These are phyloP conservation scores for Pyrus pyrifolia DNA, from an alignment of 306 rosid species.

Conservation along the genomic window DNA sequence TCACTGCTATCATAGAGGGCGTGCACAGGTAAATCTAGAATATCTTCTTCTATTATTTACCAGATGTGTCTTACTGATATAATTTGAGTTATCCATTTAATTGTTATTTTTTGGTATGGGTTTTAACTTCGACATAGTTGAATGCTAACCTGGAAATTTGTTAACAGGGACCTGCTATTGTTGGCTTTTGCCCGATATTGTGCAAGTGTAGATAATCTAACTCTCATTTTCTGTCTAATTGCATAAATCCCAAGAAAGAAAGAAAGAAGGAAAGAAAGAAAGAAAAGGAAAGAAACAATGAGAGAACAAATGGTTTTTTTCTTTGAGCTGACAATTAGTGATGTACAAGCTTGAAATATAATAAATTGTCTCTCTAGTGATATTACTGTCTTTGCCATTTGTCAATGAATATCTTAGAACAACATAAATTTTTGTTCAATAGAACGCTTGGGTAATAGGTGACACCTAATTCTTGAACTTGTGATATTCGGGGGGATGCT, in stretches of 20 bases:
- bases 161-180: not conserved
- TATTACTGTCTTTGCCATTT: not conserved
- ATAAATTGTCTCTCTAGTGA: not conserved
- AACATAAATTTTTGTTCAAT: not conserved
- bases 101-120: not conserved
- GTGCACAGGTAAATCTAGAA: slow-evolving; percentile 48
- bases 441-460: not conserved
- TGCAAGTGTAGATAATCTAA: not conserved
- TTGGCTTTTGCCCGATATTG: not conserved
- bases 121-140: not conserved
- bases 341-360: not conserved
- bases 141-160: not conserved
- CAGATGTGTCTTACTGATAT: not conserved
- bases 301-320: not conserved
- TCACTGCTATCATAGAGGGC: slow-evolving; percentile 53
- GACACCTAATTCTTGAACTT: not conserved
- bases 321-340: not conserved
- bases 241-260: not conserved
- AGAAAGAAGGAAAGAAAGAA: too few species aligned
- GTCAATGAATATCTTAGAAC: not conserved
- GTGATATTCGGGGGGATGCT: not conserved
- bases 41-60: not conserved
- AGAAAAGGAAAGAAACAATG: not conserved
- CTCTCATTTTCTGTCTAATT: not conserved
- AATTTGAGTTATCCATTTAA: not conserved